These are phyloP conservation scores for Eucalyptus urophylla DNA, from an alignment of 345 rosid species.

Conservation along the genomic window DNA sequence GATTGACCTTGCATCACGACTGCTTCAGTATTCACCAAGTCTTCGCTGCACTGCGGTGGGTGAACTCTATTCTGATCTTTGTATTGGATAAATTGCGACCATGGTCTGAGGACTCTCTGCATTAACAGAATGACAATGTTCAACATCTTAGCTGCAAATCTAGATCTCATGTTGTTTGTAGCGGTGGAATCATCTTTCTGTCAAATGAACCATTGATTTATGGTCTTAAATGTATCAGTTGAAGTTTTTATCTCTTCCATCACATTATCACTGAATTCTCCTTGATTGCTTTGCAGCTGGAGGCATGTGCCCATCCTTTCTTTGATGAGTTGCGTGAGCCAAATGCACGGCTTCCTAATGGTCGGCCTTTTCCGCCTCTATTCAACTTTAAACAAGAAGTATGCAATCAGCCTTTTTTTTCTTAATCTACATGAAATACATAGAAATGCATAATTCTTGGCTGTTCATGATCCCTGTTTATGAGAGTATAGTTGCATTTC, in stretches of 20 bases:
- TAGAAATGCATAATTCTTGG: neutral
- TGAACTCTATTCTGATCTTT: neutral
- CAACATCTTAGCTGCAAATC: neutral
- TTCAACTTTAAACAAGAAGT: slow-evolving; percentile 77
- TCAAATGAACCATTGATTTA: neutral
- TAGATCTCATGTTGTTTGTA: neutral
- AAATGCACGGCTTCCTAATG: slow-evolving; percentile 58
- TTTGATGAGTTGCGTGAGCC: slow-evolving; percentile 79
- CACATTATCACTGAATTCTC: neutral
- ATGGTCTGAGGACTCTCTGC: neutral
- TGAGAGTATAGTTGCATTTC: neutral
- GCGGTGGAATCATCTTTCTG: neutral
- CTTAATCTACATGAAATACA: neutral
- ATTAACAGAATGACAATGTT: neutral
- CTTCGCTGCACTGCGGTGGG: slow-evolving; percentile 76
- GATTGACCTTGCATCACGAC: slow-evolving; percentile 73
- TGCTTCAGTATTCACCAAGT: slow-evolving; percentile 77
- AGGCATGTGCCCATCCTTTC: slow-evolving; percentile 67
- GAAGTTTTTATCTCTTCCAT: neutral
- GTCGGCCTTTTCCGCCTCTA: slow-evolving; percentile 70
- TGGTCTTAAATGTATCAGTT: neutral
- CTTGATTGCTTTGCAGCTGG: slow-evolving; percentile 25
- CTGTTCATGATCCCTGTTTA: neutral
- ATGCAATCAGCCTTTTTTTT: neutral
- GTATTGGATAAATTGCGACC: neutral